Conservation (phyloP, 768 basidiomycete species). For the Phylloporus sp. region DNA sequence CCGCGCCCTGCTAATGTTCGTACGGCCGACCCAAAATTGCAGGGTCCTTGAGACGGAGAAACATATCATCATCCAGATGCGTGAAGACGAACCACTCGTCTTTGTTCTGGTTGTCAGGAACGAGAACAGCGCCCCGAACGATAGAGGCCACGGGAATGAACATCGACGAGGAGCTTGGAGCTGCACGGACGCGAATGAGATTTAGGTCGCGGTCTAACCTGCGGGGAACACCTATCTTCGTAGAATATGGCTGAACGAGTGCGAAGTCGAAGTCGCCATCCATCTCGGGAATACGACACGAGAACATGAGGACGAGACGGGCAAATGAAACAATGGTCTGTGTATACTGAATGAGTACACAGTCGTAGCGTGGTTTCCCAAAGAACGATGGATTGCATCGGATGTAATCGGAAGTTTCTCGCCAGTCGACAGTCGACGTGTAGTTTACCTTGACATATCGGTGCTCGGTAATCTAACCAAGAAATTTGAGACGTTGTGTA, state of each 20-base stretch:
- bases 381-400: background rate
- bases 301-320: slow-evolving; percentile 22
- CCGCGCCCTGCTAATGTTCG: no score
- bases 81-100: no score
- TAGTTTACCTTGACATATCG: slow-evolving; percentile 26
- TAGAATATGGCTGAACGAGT: slow-evolving; percentile 17
- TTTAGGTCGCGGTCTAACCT: background rate
- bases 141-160: background rate
- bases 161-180: background rate
- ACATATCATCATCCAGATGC: no score
- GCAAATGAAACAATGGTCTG: slow-evolving; percentile 3
- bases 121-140: background rate
- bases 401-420: background rate
- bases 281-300: slow-evolving; percentile 2
- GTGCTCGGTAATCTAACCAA: slow-evolving; percentile 26
- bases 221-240: background rate
- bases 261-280: slow-evolving; percentile 4
- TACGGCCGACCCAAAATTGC: no score
- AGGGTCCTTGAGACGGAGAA: no score
- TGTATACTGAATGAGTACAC: slow-evolving; percentile 19
- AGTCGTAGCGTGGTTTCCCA: slow-evolving; percentile 22
- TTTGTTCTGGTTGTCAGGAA: no score
- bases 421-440: background rate
- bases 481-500: no score
- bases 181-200: background rate